phyloP scores from a whole-genome alignment of 257 asterid genomes.

The Striga asiatica region DNA sequence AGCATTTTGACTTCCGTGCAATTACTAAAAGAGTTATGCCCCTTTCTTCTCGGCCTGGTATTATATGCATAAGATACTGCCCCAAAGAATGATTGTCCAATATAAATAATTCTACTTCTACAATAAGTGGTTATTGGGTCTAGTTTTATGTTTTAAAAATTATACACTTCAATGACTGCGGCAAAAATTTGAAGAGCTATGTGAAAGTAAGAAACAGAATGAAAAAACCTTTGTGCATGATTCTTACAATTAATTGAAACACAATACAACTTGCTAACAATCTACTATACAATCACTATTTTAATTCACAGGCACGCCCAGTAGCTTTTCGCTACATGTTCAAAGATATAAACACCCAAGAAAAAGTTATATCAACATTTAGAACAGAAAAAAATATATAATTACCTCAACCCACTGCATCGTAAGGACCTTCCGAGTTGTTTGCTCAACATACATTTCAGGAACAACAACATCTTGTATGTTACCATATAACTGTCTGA shows the following conservation, averaged over 20 bases:
- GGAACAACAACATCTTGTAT: constrained; percentile 87
- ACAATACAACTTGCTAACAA: not conserved
- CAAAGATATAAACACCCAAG: not conserved
- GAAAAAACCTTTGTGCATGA: not conserved
- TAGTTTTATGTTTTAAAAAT: not conserved
- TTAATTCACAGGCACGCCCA: no score
- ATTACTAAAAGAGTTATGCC: not conserved
- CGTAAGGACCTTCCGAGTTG: constrained; percentile 79
- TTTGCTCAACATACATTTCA: constrained; percentile 58
- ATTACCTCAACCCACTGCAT: constrained; percentile 96
- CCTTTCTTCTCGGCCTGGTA: not conserved
- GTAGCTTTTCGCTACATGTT: not conserved
- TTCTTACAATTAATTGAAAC: not conserved
- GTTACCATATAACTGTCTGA: constrained; percentile 73
- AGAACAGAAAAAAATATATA: constrained; percentile 7
- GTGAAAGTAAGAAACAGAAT: no score
- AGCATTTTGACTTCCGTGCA: constrained; percentile 4
- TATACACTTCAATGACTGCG: not conserved
- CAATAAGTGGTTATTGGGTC: not conserved
- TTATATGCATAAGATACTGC: not conserved
- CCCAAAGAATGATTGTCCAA: constrained; percentile 1
- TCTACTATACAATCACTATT: constrained; percentile 10
- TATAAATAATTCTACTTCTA: not conserved
- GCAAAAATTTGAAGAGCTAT: not conserved
- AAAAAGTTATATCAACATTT: not conserved